phyloP scores from a whole-genome alignment of 768 basidiomycete genomes.

The Mycena chlorophos region DNA sequence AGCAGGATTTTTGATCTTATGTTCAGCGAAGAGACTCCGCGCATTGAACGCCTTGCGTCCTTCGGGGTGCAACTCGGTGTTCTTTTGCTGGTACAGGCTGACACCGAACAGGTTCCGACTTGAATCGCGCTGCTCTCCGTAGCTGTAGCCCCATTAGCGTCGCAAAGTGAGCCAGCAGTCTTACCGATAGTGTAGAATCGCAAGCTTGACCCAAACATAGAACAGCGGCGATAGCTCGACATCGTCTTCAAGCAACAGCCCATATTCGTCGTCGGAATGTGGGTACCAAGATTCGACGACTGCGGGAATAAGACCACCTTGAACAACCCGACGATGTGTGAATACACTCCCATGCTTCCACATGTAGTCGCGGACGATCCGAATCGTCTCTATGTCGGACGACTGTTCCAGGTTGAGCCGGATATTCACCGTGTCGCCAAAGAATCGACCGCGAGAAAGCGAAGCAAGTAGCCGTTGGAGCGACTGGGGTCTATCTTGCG shows the following conservation, averaged over 20 bases:
- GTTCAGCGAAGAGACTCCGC: constrained; percentile 50
- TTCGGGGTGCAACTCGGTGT: constrained; percentile 66
- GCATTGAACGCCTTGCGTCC: constrained; percentile 73
- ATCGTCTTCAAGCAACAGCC: constrained; percentile 82
- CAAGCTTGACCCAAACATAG: constrained; percentile 84
- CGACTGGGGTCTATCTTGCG: constrained; percentile 73
- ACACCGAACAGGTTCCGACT: constrained; percentile 68
- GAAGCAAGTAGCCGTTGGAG: constrained; percentile 68
- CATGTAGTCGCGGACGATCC: constrained; percentile 45
- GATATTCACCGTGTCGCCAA: constrained; percentile 64
- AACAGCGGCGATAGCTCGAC: constrained; percentile 82
- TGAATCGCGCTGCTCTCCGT: constrained; percentile 44
- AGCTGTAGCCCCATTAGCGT: constrained; percentile 38
- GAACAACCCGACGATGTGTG: constrained; percentile 72
- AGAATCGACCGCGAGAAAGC: constrained; percentile 56
- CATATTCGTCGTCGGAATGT: constrained; percentile 67
- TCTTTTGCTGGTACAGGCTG: constrained; percentile 86
- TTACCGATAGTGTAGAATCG: constrained; percentile 74
- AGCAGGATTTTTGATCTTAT: constrained; percentile 40
- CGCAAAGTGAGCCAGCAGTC: constrained; percentile 1
- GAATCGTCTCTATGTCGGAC: constrained; percentile 60
- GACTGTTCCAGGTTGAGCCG: constrained; percentile 78
- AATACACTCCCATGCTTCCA: constrained; percentile 65
- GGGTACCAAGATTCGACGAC: constrained; percentile 93
- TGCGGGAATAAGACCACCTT: constrained; percentile 77